Evolutionary conservation across 139 green algal genomes (phyloP), one percentile per base, ranked within the genome.

Genomic region (Klebsormidium nitens): DNA sequence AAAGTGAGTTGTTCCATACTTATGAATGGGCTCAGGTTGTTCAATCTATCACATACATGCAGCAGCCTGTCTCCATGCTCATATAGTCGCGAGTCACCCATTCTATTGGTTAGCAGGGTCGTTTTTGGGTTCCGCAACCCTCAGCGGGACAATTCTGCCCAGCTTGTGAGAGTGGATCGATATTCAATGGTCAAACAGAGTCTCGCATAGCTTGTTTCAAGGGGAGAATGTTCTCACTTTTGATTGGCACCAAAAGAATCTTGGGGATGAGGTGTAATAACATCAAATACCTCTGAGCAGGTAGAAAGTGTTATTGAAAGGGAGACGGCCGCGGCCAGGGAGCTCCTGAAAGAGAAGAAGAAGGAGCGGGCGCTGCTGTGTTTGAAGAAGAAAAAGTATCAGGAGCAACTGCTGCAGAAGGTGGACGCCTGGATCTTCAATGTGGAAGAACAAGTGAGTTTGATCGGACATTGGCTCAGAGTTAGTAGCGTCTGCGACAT

Each of bases 341-440:
- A 80, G 56, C 69, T 81, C 11, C 26, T 81, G 2, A 36, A 66
- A 48, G 49, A 62, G 49, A 83, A 83, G 75, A 79, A 80, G 64
- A 75, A 76, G 39, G 62, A 83, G n/a, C 55, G 74, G 11, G 74
- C 74, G 8, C 32, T 81, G 3, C 75, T 81, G 5, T 65, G 75
- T 29, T 38, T 81, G 17, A 81, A 81, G 71, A 81, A 79, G 64
- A 81, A 75, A 72, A 44, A 36, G 39, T 14, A 68, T n/a, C 74
- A 81, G 32, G 63, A 82, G 73, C 42, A 81, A 19, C 29, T 62
- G 52, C 42, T 81, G 2, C 31, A 49, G 28, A 77, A 83, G 6
- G 61, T 81, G 23, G 74, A 81, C 23, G 72, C 36, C 3, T 80
- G 73, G 68, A 35, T 80, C 8, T 23, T 80, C 29, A 79, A 71